Base-by-base conservation (phyloP, 768 basidiomycete genomes). In the Lactifluus subvellereus region DNA sequence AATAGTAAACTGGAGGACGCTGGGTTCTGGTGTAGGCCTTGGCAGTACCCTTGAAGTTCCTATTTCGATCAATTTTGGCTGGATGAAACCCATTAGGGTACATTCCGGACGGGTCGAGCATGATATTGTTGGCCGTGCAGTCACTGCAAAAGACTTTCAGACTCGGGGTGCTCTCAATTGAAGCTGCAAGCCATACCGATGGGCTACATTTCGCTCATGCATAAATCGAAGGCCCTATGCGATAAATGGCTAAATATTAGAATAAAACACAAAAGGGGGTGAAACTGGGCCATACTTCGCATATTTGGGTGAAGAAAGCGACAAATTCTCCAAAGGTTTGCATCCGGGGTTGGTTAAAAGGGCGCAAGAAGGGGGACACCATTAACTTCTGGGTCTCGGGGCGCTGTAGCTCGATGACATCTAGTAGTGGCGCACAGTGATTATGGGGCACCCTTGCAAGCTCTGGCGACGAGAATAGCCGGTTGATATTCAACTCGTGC, bases 311-410 rank as follows among this genome's bases (percentile, higher is more conserved):
- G 30, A 75, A 66, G 48, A 71, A 76, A 6, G 71, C 73, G 0
- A 77, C 53, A 2, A 68, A 71, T 66, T 78, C 77, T 0, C 77
- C 76, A 7, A 76, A 54, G 0, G 74, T 77, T 33, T 71, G 62
- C 38, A 78, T 74, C 0, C 48, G 67, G 0, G 76, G 77, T 14
- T 73, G 61, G 38, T 72, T 51, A 59, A 60, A 72, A 3, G 16
- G 38, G 1, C 71, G 67, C 16, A 77, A 55, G 10, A 73, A 59
- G 1, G 78, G 77, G 66, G 75, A 72, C 6, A 77, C 77, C 16
- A 79, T 58, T 5, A 73, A 27, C 20, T 47, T n/a, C 14, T 42
- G 8, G 57, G 50, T 22, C 66, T 62, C 18, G 30, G 20, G 22
- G 58, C 42, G 7, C 30, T 32, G 64, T 32, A 65, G 64, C 18